Conservation (phyloP, 1,284 basidiomycete genomes). For the Stereum hirsutum region DNA sequence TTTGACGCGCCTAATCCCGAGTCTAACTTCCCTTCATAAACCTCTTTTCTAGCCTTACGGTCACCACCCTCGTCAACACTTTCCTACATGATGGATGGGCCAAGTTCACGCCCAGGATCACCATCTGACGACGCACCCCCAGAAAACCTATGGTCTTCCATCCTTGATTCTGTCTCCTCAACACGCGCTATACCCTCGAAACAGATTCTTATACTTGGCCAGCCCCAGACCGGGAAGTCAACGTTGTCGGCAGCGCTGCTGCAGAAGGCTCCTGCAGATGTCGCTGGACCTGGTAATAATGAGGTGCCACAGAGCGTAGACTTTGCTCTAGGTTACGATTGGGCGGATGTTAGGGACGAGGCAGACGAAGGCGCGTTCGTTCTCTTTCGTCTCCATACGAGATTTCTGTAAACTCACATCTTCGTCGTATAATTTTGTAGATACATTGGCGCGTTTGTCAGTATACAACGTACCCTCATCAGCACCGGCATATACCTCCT, state of each 20-base stretch:
- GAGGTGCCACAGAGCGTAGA: slow-evolving; percentile 50
- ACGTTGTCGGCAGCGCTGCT: slow-evolving; percentile 60
- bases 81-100: not conserved
- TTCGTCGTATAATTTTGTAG: slow-evolving; percentile 28
- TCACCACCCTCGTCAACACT: not conserved
- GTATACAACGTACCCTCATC: slow-evolving; percentile 86
- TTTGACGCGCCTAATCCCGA: not conserved
- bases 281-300: too few relatives aligned
- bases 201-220: slow-evolving; percentile 75
- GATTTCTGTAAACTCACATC: not conserved
- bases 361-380: slow-evolving; percentile 72
- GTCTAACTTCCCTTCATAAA: not conserved
- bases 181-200: slow-evolving; percentile 80
- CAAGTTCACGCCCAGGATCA: slow-evolving; percentile 33
- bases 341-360: slow-evolving; percentile 78
- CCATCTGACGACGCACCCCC: slow-evolving; percentile 62
- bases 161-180: slow-evolving; percentile 81
- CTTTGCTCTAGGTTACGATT: slow-evolving; percentile 83
- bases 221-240: slow-evolving; percentile 71
- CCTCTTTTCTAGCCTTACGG: not conserved
- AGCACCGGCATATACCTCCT: slow-evolving; percentile 56
- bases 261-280: slow-evolving; percentile 46
- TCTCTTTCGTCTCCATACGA: not conserved
- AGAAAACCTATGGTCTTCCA: slow-evolving; percentile 84
- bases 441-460: slow-evolving; percentile 79